Conservation (phyloP, 345 rosid species). For the Aquilaria sinensis region DNA sequence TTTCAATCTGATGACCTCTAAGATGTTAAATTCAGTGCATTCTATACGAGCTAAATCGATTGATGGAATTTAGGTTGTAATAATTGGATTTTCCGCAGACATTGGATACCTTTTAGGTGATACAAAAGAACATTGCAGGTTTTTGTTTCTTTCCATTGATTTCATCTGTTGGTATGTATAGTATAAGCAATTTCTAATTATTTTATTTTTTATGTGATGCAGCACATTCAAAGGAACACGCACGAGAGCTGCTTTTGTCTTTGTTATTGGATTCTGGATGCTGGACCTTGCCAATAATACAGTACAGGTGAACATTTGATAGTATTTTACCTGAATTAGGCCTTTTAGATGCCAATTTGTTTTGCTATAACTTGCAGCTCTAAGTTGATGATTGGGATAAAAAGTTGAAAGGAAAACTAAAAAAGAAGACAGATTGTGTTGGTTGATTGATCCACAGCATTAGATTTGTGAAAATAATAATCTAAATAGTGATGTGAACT, state of each 20-base stretch:
- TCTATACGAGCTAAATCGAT: conserved; percentile 41
- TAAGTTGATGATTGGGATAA: too few species aligned
- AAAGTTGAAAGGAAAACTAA: neutral
- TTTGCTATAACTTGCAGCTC: neutral
- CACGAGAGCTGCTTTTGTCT: conserved; percentile 78
- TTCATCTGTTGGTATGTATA: conserved; percentile 13
- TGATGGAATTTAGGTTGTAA: conserved; percentile 82
- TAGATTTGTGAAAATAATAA: too few species aligned
- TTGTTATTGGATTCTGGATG: conserved; percentile 94
- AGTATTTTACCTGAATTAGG: neutral
- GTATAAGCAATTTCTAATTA: neutral
- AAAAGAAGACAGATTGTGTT: conserved; percentile 5
- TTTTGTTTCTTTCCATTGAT: conserved; percentile 14
- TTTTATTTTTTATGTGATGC: conserved; percentile 23
- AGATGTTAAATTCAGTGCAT: conserved; percentile 4
- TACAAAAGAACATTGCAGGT: conserved; percentile 95
- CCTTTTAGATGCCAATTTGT: neutral
- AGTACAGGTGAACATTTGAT: conserved; percentile 59
- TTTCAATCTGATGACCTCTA: conserved; percentile 8
- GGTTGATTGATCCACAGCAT: neutral
- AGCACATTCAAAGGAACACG: conserved; percentile 88
- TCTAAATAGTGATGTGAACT: too few species aligned
- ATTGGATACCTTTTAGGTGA: conserved; percentile 84
- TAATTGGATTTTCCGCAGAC: conserved; percentile 99
- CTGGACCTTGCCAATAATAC: conserved; percentile 98